Conservation (phyloP, 805 yeast genomes). For the Torulaspora maleeae region DNA sequence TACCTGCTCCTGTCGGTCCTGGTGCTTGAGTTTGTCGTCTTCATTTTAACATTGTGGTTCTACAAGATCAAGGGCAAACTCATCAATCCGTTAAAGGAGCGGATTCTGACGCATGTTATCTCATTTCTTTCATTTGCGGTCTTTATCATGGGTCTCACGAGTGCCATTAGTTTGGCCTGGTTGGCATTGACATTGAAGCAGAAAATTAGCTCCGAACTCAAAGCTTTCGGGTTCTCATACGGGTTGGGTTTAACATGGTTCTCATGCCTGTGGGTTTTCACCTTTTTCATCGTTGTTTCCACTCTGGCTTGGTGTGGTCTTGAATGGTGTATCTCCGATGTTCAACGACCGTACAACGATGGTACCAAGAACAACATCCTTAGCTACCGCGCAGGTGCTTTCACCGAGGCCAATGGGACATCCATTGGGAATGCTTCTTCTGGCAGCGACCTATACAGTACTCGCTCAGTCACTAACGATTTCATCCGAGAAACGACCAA, state of each 20-base stretch:
- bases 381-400: constrained; percentile 15
- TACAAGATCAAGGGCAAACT: constrained; percentile 27
- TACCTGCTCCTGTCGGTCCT: constrained; percentile 18
- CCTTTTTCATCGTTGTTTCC: constrained; percentile 21
- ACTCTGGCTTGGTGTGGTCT: constrained; percentile 34
- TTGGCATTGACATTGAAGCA: constrained; percentile 19
- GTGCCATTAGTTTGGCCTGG: constrained; percentile 18
- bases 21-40: constrained; percentile 11
- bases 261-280: constrained; percentile 21
- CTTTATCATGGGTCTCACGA: constrained; percentile 22
- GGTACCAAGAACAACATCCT: constrained; percentile 13
- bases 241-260: constrained; percentile 29
- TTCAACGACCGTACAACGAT: constrained; percentile 10
- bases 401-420: constrained; percentile 5
- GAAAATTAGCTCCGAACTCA: constrained; percentile 24
- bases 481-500: not conserved
- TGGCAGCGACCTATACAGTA: not conserved
- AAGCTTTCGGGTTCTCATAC: constrained; percentile 28
- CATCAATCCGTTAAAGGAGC: constrained; percentile 21
- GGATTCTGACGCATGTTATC: constrained; percentile 21
- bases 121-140: constrained; percentile 24
- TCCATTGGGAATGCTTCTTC: not conserved
- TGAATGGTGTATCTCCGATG: constrained; percentile 33
- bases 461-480: not conserved
- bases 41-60: constrained; percentile 24